Base-by-base conservation (phyloP, 805 yeast genomes). In the Starmerella bombi region DNA sequence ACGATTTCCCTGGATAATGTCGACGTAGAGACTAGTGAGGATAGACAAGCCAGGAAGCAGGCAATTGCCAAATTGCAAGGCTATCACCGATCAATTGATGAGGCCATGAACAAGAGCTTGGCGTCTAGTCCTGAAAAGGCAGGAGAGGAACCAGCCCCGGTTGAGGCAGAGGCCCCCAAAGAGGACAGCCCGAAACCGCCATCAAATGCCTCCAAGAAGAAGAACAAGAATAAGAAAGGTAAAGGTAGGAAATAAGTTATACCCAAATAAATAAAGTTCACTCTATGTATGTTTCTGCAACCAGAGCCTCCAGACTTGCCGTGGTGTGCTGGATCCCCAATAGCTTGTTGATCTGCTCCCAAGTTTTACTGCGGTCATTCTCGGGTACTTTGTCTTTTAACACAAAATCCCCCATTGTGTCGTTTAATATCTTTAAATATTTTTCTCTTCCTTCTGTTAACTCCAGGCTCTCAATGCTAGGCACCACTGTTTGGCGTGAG, bases 1-100 rank as follows among this genome's bases (percentile, higher is more conserved):
- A 58, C 57, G 42, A 53, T 60, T 34, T 34, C 51, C 33, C 52
- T 60, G 18, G 65, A 60, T 46, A 54, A 55, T 32, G 52, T 60
- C 22, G 63, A 60, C 34, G 59, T 57, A n/a, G 34, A 46, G 19
- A 55, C 48, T 2, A 53, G 56, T 34, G 51, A 49, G 9, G 62
- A 59, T 36, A 53, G 65, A 9, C 45, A 45, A 25, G 31, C 34
- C 28, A 52, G 65, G 39, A 58, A 57, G 42, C 37, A 38, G n/a
- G 60, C 59, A 7, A 57, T 60, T 39, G 59, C 58, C 36, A 46
- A 41, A 35, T 43, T 60, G 37, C 64, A 60, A 42, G 22, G 41
- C 32, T 52, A 50, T 43, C 63, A 60, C 42, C 34, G 38, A 18
- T 35, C 43, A 21, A 42, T 60, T 19, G 65, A 60, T 40, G 32